These are phyloP conservation scores for Phytophthora sp. DNA, from an alignment of 352 stramenopile genomes.

Conservation along the genomic window DNA sequence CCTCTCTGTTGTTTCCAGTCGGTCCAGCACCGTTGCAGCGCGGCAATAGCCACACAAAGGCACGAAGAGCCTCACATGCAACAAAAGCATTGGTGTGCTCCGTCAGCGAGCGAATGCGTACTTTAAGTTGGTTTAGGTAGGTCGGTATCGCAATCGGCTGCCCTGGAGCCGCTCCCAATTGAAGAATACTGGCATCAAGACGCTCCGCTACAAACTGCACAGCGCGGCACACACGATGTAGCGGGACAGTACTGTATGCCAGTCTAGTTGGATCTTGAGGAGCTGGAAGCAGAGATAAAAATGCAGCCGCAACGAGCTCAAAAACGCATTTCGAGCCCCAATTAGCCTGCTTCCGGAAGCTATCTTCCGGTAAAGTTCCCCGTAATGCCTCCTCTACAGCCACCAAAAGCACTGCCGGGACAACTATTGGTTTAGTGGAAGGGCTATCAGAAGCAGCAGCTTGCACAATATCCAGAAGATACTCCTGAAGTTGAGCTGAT, in stretches of 20 bases:
- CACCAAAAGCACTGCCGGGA: conserved; percentile 47
- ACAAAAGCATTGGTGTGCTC: conserved; percentile 61
- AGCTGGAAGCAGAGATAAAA: conserved; percentile 58
- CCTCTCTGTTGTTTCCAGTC: conserved; percentile 19
- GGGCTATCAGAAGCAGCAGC: conserved; percentile 9
- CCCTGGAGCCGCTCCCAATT: conserved; percentile 43
- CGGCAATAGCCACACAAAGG: conserved; percentile 77
- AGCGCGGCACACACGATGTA: conserved; percentile 42
- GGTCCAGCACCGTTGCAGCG: conserved; percentile 19
- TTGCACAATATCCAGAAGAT: conserved; percentile 57
- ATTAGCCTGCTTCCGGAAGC: conserved; percentile 53
- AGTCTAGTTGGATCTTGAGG: conserved; percentile 13
- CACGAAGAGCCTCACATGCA: conserved; percentile 60
- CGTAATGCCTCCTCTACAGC: conserved; percentile 65
- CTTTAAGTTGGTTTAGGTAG: conserved; percentile 59
- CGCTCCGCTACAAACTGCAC: conserved; percentile 62
- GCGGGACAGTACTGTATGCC: conserved; percentile 9
- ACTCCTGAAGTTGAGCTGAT: conserved; percentile 50
- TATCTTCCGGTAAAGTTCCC: conserved; percentile 43
- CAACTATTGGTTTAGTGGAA: not conserved
- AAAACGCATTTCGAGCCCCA: conserved; percentile 57
- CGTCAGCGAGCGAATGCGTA: conserved; percentile 49
- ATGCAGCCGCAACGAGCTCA: conserved; percentile 51
- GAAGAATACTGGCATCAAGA: conserved; percentile 53
- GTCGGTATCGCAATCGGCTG: conserved; percentile 40